These are phyloP conservation scores for Triticum monococcum DNA, from an alignment of 176 grass and related monocot species.

Conservation along the genomic window DNA sequence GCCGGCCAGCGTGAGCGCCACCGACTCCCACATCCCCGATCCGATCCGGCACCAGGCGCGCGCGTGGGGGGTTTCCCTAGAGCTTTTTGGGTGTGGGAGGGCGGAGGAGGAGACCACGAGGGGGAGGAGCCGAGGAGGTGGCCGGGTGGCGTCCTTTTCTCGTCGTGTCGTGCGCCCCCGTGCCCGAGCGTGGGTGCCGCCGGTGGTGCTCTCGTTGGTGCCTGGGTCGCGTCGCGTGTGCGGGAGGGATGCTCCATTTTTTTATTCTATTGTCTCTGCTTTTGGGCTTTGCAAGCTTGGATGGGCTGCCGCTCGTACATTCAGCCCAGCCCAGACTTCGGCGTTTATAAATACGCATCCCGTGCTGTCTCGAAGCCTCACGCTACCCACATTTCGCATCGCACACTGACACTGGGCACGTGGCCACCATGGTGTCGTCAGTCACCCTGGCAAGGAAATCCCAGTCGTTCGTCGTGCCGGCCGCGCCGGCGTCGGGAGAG, in stretches of 20 bases:
- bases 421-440: not conserved
- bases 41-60: conserved; percentile 24
- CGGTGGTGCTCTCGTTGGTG: not conserved
- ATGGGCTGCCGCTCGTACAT: too few relatives aligned
- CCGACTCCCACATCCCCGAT: conserved; percentile 84
- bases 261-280: too few relatives aligned
- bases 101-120: conserved; percentile 22
- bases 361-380: not conserved
- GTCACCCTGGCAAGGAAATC: conserved; percentile 29
- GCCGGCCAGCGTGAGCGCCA: conserved; percentile 79
- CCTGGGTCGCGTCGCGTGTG: not conserved
- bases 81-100: not conserved
- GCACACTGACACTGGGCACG: not conserved
- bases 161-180: conserved; percentile 16
- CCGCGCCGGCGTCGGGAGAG: not conserved
- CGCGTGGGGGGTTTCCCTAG: not conserved
- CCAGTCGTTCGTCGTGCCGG: conserved; percentile 40
- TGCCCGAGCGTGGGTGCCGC: not conserved
- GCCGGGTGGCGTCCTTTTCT: conserved; percentile 14
- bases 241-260: not conserved
- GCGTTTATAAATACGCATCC: conserved; percentile 6
- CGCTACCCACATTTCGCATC: not conserved
- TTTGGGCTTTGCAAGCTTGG: too few relatives aligned
- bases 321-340: too few relatives aligned
- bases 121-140: not conserved